phyloP scores from a whole-genome alignment of 2,329 filamentous ascomycete genomes.

The Aspergillus bombycis region DNA sequence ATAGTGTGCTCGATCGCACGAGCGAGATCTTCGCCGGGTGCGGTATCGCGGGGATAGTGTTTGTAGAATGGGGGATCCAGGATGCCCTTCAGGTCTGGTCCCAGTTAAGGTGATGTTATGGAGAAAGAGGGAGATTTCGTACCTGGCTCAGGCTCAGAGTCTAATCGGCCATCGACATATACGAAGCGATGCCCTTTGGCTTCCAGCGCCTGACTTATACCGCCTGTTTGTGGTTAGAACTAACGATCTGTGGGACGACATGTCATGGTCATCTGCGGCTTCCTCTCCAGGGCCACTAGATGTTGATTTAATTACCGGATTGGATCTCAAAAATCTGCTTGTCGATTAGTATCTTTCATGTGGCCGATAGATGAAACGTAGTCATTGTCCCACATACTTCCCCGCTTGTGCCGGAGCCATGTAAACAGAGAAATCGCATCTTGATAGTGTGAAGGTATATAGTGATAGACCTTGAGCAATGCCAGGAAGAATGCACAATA shows the following conservation, averaged over 20 bases:
- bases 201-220: slow-evolving; percentile 30
- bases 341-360: not conserved
- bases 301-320: slow-evolving; percentile 23
- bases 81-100: slow-evolving; percentile 34
- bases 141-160: slow-evolving; percentile 32
- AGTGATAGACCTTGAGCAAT: not conserved
- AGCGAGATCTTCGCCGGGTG: slow-evolving; percentile 26
- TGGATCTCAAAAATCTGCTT: slow-evolving; percentile 38
- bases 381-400: slow-evolving; percentile 27
- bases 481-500: not conserved
- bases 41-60: slow-evolving; percentile 30
- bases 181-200: slow-evolving; percentile 32
- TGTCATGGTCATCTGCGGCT: not conserved
- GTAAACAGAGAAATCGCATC: slow-evolving; percentile 39
- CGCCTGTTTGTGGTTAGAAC: slow-evolving; percentile 26
- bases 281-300: not conserved
- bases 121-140: slow-evolving; percentile 6
- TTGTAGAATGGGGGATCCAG: slow-evolving; percentile 36
- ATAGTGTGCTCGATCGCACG: slow-evolving; percentile 32
- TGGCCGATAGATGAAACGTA: not conserved
- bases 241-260: not conserved
- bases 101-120: slow-evolving; percentile 1
- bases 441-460: not conserved
- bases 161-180: slow-evolving; percentile 32
- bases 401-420: slow-evolving; percentile 35